Conservation (phyloP, 768 basidiomycete species). For the Russula vinacea region DNA sequence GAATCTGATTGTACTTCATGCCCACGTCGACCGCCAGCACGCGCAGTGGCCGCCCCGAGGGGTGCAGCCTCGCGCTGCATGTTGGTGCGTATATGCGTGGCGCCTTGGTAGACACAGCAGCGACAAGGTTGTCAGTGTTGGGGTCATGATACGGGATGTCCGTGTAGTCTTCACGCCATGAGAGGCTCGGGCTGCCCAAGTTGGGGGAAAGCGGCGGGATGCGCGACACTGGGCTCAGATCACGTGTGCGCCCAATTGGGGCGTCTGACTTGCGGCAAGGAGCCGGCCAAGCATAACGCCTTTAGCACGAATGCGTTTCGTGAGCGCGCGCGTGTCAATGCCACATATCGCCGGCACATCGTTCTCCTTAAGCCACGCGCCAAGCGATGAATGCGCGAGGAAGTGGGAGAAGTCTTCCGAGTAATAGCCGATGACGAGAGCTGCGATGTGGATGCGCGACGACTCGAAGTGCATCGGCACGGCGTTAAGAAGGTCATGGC, state of each 20-base stretch:
- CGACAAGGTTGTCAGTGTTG: constrained; percentile 87
- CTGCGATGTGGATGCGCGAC: constrained; percentile 88
- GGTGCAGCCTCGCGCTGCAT: constrained; percentile 57
- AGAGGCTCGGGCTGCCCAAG: constrained; percentile 27
- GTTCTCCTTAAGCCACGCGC: constrained; percentile 92
- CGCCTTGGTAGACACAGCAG: constrained; percentile 70
- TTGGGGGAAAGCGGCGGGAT: constrained; percentile 53
- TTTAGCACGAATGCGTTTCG: constrained; percentile 93
- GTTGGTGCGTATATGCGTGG: constrained; percentile 69
- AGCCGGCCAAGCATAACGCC: constrained; percentile 89
- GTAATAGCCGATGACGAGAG: constrained; percentile 89
- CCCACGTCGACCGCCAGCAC: constrained; percentile 93
- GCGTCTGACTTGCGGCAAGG: constrained; percentile 59
- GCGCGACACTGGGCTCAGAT: constrained; percentile 38
- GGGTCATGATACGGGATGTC: constrained; percentile 85
- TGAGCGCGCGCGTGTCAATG: constrained; percentile 93
- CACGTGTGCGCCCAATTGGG: constrained; percentile 40
- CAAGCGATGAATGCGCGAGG: constrained; percentile 83
- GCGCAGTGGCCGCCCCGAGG: constrained; percentile 75
- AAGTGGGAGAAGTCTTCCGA: constrained; percentile 94
- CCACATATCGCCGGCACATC: constrained; percentile 93
- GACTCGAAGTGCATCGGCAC: constrained; percentile 87
- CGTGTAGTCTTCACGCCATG: constrained; percentile 82
- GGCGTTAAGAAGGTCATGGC: constrained; percentile 46
- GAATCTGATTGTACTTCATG: constrained; percentile 99